Percentiles rank a stretch among this genome's conserved stretches.
phyloP scores from a whole-genome alignment of 257 asterid genomes.

The Parsonsia alboflavescens region DNA sequence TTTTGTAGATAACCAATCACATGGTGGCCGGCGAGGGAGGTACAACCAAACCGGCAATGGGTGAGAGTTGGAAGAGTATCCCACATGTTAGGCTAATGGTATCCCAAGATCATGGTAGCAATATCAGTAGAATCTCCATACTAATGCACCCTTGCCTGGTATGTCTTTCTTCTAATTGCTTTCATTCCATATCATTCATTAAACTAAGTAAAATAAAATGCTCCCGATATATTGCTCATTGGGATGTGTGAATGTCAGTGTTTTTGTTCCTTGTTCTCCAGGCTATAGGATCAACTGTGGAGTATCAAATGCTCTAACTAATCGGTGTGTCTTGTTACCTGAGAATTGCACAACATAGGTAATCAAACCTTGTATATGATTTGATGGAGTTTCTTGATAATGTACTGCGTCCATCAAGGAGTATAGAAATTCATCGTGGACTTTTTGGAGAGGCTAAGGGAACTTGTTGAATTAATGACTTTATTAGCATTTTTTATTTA shows the following conservation, averaged over 20 bases:
- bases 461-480: neutral
- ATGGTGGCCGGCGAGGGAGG: slow-evolving; percentile 84
- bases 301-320: slow-evolving; percentile 17
- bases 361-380: neutral
- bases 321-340: neutral
- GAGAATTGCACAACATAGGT: neutral
- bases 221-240: neutral
- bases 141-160: slow-evolving; percentile 77
- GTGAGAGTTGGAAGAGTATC: slow-evolving; percentile 88
- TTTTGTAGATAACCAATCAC: slow-evolving; percentile 74
- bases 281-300: slow-evolving; percentile 30
- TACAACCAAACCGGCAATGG: slow-evolving; percentile 69
- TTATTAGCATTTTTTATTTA: neutral
- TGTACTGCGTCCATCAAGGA: neutral
- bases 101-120: slow-evolving; percentile 35
- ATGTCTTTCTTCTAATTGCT: slow-evolving; percentile 2
- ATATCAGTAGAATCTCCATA: slow-evolving; percentile 42
- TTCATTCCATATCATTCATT: neutral
- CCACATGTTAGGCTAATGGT: slow-evolving; percentile 74
- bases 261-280: slow-evolving; percentile 9
- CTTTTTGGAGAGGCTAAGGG: neutral
- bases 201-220: neutral
- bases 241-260: neutral
- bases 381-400: neutral
- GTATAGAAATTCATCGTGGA: neutral